These are phyloP conservation scores for Mycogone perniciosa DNA, from an alignment of 2,329 filamentous ascomycete genomes.

Conservation along the genomic window DNA sequence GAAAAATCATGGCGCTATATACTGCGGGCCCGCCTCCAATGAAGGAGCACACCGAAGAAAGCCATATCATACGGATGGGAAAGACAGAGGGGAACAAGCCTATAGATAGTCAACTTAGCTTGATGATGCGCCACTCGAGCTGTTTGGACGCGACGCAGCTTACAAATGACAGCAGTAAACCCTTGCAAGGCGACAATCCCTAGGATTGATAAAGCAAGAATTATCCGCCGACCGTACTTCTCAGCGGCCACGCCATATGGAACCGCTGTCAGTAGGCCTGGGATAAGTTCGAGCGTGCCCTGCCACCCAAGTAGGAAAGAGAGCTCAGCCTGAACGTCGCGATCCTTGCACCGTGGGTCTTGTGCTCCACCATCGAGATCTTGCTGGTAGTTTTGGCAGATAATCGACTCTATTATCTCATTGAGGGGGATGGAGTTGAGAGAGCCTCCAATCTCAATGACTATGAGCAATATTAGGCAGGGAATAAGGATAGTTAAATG, in stretches of 20 bases:
- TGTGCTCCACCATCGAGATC: background rate
- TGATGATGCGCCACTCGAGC: no score
- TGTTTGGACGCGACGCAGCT: no score
- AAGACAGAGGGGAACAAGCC: conserved; percentile 13
- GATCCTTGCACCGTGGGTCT: conserved; percentile 16
- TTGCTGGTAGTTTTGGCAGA: conserved; percentile 7
- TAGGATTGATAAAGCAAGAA: conserved; percentile 13
- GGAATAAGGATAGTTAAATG: no score
- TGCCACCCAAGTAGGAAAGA: conserved; percentile 17
- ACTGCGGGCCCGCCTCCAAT: conserved; percentile 17
- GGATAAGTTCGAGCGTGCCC: conserved; percentile 15
- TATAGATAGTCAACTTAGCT: conserved; percentile 11
- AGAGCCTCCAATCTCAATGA: no score
- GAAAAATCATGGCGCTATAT: conserved; percentile 16
- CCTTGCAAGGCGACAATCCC: conserved; percentile 9
- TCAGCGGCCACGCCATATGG: conserved; percentile 17
- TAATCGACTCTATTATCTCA: conserved; percentile 11
- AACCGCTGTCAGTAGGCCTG: conserved; percentile 14
- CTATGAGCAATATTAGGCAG: no score
- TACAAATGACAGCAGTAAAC: conserved; percentile 6
- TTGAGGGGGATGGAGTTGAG: no score
- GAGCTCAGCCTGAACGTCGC: conserved; percentile 17
- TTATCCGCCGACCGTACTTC: conserved; percentile 13
- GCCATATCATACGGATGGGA: conserved; percentile 14
- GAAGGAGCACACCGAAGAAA: conserved; percentile 12